phyloP scores from a whole-genome alignment of 192 early-diverging fungal genomes.

The Dissophora globulifera region DNA sequence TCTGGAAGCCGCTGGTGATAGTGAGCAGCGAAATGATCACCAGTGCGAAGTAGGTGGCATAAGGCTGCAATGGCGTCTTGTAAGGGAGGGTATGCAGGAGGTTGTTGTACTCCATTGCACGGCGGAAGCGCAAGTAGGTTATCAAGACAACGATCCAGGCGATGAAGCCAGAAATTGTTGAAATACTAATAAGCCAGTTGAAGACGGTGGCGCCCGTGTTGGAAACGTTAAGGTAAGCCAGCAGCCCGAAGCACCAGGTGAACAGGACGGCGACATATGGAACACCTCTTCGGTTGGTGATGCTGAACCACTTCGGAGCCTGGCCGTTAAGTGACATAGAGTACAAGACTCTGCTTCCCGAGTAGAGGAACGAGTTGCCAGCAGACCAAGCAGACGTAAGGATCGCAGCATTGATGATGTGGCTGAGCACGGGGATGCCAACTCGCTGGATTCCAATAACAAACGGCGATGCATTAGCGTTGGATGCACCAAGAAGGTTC shows the following conservation, averaged over 20 bases:
- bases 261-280: constrained; percentile 66
- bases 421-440: constrained; percentile 58
- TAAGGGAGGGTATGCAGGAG: too few relatives aligned
- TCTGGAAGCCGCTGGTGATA: too few relatives aligned
- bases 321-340: constrained; percentile 70
- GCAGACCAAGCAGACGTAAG: constrained; percentile 78
- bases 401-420: constrained; percentile 82
- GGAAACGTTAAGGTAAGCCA: constrained; percentile 70
- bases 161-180: constrained; percentile 83
- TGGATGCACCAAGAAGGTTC: constrained; percentile 54
- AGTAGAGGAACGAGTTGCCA: constrained; percentile 80
- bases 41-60: too few relatives aligned
- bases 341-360: constrained; percentile 71
- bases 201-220: constrained; percentile 70
- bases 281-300: constrained; percentile 64
- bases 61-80: too few relatives aligned
- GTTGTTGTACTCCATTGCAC: too few relatives aligned
- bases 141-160: constrained; percentile 90
- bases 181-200: constrained; percentile 72
- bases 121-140: constrained; percentile 88
- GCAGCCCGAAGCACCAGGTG: constrained; percentile 63
- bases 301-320: constrained; percentile 67
- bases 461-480: constrained; percentile 70
- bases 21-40: too few relatives aligned
- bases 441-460: constrained; percentile 71